Evolutionary conservation across 2,329 filamentous ascomycete genomes (phyloP), one percentile per base, ranked within the genome.

Genomic region (Cercospora nicotianae): DNA sequence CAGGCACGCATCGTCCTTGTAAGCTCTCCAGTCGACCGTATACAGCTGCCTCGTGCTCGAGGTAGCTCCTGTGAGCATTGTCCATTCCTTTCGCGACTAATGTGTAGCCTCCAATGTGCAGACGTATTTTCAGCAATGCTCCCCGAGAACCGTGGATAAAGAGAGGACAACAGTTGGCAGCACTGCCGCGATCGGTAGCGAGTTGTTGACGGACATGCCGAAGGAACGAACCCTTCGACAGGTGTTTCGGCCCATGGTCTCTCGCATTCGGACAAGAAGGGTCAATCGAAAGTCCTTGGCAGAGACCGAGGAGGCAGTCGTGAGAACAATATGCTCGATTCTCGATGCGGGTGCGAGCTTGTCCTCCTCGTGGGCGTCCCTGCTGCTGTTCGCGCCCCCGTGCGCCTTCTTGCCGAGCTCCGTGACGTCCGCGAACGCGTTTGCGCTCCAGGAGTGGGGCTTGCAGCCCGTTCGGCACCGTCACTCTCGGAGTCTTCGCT

Each of bases 61-160:
- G 57, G 30, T 60, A 60, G 57, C 57, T 60, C 18, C 31, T 60
- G 57, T 60, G 3, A 36, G 26, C 57, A n/a, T 60, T 20, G 26
- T n/a, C 57, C 57, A 60, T 60, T 60, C 57, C n/a, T n/a, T n/a
- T n/a, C n/a, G n/a, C n/a, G n/a, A n/a, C n/a, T n/a, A n/a, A n/a
- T n/a, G n/a, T n/a, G n/a, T n/a, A n/a, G n/a, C n/a, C n/a, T n/a
- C n/a, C n/a, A n/a, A n/a, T n/a, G n/a, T n/a, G n/a, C n/a, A n/a
- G n/a, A n/a, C n/a, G n/a, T n/a, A n/a, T n/a, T n/a, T n/a, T n/a
- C n/a, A n/a, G n/a, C n/a, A n/a, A n/a, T n/a, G n/a, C n/a, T n/a
- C n/a, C n/a, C n/a, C n/a, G n/a, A n/a, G n/a, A n/a, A n/a, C n/a
- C n/a, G n/a, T 45, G n/a, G 8, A 45, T 18, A n/a, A 45, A 45